Evolutionary conservation across 345 rosid species (phyloP).

Genomic region (Euphorbia peplus): DNA sequence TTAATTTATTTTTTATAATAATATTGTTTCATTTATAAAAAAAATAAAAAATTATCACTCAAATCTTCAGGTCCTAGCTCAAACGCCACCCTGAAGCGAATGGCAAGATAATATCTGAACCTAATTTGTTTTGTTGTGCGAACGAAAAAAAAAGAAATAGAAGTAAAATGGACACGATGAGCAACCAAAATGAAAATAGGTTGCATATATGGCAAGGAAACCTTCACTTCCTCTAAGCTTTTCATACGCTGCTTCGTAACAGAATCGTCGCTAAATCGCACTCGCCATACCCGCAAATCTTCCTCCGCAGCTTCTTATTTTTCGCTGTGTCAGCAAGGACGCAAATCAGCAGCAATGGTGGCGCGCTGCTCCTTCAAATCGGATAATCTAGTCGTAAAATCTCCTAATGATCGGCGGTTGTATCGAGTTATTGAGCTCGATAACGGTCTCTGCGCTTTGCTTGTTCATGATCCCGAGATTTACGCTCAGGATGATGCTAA

Average conservation of each 20-base stretch:
- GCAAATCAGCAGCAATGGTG: constrained; percentile 33
- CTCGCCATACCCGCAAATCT: not conserved
- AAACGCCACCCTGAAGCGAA: no score
- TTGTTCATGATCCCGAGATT: constrained; percentile 95
- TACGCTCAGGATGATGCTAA: constrained; percentile 35
- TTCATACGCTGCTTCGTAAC: not conserved
- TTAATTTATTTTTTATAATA: no score
- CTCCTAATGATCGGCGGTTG: constrained; percentile 73
- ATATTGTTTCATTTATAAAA: no score
- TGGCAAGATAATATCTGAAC: no score
- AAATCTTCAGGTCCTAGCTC: no score
- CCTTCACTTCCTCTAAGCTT: not conserved
- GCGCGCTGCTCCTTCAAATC: constrained; percentile 35
- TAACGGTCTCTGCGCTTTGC: constrained; percentile 77
- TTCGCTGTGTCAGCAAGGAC: not conserved
- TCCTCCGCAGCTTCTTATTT: not conserved
- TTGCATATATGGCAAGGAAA: not conserved
- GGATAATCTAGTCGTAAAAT: constrained; percentile 65
- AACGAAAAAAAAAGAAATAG: not conserved
- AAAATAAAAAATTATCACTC: no score
- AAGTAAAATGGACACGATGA: not conserved
- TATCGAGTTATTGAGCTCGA: constrained; percentile 67
- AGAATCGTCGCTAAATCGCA: not conserved
- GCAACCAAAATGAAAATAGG: not conserved
- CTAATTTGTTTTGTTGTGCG: no score